A percentile compares a stretch with the other conserved stretches of the same genome.
These are phyloP conservation scores for Suillus americanus DNA, from an alignment of 768 basidiomycete genomes.

Conservation along the genomic window DNA sequence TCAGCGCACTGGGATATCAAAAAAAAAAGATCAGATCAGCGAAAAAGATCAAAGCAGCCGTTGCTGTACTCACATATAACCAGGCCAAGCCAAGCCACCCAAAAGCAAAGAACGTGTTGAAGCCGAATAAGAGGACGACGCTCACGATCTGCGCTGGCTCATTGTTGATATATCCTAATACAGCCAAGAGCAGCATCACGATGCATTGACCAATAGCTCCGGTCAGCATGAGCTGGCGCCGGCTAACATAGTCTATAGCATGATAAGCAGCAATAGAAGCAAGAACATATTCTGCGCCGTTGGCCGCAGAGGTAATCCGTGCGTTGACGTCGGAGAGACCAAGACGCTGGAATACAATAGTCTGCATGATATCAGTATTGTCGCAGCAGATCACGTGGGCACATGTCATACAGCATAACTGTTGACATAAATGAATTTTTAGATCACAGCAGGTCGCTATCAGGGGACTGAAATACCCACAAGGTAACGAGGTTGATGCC, in stretches of 20 bases:
- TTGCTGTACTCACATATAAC: slow-evolving; percentile 22
- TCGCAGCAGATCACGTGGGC: background rate
- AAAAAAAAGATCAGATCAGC: background rate
- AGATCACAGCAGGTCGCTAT: background rate
- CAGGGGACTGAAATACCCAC: slow-evolving; percentile 6
- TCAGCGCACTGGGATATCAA: slow-evolving; percentile 25
- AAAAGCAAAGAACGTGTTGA: slow-evolving; percentile 37
- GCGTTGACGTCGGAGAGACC: slow-evolving; percentile 25
- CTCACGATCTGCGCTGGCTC: slow-evolving; percentile 23
- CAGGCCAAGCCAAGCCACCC: slow-evolving; percentile 40
- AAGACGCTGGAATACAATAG: slow-evolving; percentile 17
- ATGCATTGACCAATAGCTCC: slow-evolving; percentile 39
- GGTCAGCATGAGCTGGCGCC: slow-evolving; percentile 44
- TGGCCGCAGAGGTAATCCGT: slow-evolving; percentile 32
- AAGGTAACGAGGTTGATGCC: slow-evolving; percentile 33
- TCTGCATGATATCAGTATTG: slow-evolving; percentile 8
- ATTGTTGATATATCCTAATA: slow-evolving; percentile 23
- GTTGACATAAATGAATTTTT: background rate
- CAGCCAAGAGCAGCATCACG: slow-evolving; percentile 31
- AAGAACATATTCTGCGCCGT: slow-evolving; percentile 41
- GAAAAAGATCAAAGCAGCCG: background rate
- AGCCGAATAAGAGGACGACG: slow-evolving; percentile 29
- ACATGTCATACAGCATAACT: slow-evolving; percentile 13
- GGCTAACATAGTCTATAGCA: slow-evolving; percentile 48
- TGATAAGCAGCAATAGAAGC: slow-evolving; percentile 51